phyloP scores from a whole-genome alignment of 257 asterid genomes.

The Plantago ovata region DNA sequence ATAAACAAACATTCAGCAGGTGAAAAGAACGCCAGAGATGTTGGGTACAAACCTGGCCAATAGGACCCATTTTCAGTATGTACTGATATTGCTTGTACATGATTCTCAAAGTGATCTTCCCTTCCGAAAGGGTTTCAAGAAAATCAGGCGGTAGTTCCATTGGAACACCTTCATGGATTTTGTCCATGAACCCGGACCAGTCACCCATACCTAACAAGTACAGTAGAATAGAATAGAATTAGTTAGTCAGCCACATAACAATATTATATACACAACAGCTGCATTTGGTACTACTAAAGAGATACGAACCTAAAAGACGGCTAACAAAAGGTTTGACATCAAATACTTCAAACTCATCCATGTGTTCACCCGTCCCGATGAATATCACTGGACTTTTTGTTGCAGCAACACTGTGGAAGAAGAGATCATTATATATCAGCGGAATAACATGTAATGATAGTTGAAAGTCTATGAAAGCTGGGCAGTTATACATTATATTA shows the following conservation, averaged over 20 bases:
- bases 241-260: constrained; percentile 1
- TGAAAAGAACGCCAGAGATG: constrained; percentile 2
- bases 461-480: constrained; percentile 5
- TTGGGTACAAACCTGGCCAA: constrained; percentile 72
- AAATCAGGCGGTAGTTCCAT: constrained; percentile 99
- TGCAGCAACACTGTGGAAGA: constrained; percentile 81
- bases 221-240: not conserved
- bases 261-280: not conserved
- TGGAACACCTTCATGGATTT: constrained; percentile 93
- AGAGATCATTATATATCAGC: constrained; percentile 2
- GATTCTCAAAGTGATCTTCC: constrained; percentile 79
- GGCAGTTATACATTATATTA: not conserved
- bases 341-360: constrained; percentile 98
- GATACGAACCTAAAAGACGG: constrained; percentile 75
- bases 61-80: constrained; percentile 92
- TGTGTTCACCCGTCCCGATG: constrained; percentile 97
- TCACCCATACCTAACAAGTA: constrained; percentile 81
- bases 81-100: constrained; percentile 95
- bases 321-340: constrained; percentile 98
- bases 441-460: constrained; percentile 2
- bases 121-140: constrained; percentile 91
- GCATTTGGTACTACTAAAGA: constrained; percentile 1
- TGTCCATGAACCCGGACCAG: constrained; percentile 99
- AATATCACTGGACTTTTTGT: constrained; percentile 95
- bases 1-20: not conserved